Percentiles rank a stretch among this genome's conserved stretches.
phyloP scores from a whole-genome alignment of 805 yeast genomes.

The Jamesozyma spencerorum region DNA sequence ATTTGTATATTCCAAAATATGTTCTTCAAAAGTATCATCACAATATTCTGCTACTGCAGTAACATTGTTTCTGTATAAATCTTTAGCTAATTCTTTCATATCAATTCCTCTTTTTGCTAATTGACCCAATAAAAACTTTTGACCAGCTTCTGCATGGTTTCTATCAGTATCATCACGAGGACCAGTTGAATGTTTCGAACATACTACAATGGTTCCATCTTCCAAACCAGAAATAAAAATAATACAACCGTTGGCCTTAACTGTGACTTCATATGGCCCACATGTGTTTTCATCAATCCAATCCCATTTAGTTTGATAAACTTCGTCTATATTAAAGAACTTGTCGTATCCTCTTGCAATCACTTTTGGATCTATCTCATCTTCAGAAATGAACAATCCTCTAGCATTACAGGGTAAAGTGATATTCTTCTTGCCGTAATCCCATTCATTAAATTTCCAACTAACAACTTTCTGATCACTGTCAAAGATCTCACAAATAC shows the following conservation, averaged over 20 bases:
- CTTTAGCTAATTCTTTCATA: slow-evolving; percentile 44
- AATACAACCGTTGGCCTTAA: slow-evolving; percentile 92
- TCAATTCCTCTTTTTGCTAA: slow-evolving; percentile 35
- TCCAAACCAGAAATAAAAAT: slow-evolving; percentile 68
- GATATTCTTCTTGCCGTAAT: slow-evolving; percentile 50
- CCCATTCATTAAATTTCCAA: slow-evolving; percentile 93
- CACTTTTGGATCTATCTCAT: slow-evolving; percentile 33
- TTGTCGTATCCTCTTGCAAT: slow-evolving; percentile 87
- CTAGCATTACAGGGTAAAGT: slow-evolving; percentile 67
- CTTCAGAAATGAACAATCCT: slow-evolving; percentile 59
- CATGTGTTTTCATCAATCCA: slow-evolving; percentile 37
- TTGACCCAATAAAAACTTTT: slow-evolving; percentile 46
- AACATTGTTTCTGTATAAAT: slow-evolving; percentile 40
- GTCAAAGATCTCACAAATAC: slow-evolving; percentile 22
- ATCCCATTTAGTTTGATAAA: slow-evolving; percentile 41
- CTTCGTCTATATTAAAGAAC: slow-evolving; percentile 77
- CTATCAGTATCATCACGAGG: slow-evolving; percentile 40
- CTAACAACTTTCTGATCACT: slow-evolving; percentile 25
- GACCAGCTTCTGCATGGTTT: slow-evolving; percentile 74
- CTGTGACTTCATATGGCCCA: slow-evolving; percentile 76
- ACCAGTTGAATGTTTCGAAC: slow-evolving; percentile 89
- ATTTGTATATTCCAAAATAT: slow-evolving; percentile 62
- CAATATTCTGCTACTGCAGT: slow-evolving; percentile 93
- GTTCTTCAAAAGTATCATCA: slow-evolving; percentile 91
- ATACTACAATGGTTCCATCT: slow-evolving; percentile 72